phyloP scores from a whole-genome alignment of 2,329 filamentous ascomycete species.

The Cucurbitaria berberidis region DNA sequence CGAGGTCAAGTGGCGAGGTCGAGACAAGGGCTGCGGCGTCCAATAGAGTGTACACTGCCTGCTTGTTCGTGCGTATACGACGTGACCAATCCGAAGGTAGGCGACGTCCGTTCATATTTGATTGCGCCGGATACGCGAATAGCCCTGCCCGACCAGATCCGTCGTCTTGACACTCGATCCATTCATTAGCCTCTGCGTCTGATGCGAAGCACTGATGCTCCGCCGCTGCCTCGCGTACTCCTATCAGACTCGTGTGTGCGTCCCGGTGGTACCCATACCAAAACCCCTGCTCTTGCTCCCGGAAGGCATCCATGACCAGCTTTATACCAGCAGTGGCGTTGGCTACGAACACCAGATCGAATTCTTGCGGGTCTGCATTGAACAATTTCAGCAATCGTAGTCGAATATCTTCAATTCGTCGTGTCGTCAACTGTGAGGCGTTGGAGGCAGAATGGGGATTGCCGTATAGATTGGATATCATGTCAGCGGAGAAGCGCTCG shows the following conservation, averaged over 20 bases:
- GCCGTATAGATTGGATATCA: slow-evolving; percentile 80
- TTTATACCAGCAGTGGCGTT: slow-evolving; percentile 94
- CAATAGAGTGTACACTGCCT: slow-evolving; percentile 69
- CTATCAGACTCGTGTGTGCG: slow-evolving; percentile 86
- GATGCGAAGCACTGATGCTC: slow-evolving; percentile 69
- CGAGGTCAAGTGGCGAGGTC: slow-evolving; percentile 76
- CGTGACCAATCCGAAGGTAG: slow-evolving; percentile 73
- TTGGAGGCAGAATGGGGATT: slow-evolving; percentile 90
- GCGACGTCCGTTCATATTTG: slow-evolving; percentile 85
- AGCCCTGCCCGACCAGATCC: slow-evolving; percentile 47
- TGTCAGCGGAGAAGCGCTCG: slow-evolving; percentile 77
- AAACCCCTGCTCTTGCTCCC: slow-evolving; percentile 73
- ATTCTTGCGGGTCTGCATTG: slow-evolving; percentile 78
- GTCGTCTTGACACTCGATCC: slow-evolving; percentile 58
- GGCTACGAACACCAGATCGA: slow-evolving; percentile 88
- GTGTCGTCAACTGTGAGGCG: slow-evolving; percentile 78
- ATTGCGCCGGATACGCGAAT: slow-evolving; percentile 89
- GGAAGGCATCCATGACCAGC: slow-evolving; percentile 78
- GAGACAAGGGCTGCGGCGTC: slow-evolving; percentile 84
- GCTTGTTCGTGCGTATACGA: slow-evolving; percentile 51
- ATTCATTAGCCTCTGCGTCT: slow-evolving; percentile 68
- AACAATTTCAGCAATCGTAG: slow-evolving; percentile 76
- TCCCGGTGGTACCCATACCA: slow-evolving; percentile 83
- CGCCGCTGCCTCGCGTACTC: slow-evolving; percentile 72
- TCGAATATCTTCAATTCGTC: slow-evolving; percentile 76